Evolutionary conservation across 1,284 basidiomycete genomes (phyloP).

Genomic region (Schizophyllum amplum): DNA sequence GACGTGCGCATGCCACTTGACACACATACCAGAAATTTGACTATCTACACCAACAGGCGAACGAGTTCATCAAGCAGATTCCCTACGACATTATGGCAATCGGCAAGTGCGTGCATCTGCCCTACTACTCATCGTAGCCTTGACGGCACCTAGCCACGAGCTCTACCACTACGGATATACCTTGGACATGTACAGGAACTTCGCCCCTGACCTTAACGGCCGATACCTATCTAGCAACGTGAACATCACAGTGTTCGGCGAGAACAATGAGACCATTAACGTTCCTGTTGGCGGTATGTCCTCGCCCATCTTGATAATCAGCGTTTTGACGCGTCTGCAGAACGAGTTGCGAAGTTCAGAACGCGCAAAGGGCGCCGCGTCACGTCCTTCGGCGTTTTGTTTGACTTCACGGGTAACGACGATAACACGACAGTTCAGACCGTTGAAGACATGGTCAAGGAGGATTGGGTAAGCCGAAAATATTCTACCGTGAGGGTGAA

Average conservation of each 20-base stretch:
- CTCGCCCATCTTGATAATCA: background rate
- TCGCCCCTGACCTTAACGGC: conserved; percentile 63
- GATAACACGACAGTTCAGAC: conserved; percentile 68
- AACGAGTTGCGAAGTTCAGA: conserved; percentile 9
- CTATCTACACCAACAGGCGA: conserved; percentile 9
- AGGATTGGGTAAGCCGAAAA: conserved; percentile 45
- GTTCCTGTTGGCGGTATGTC: conserved; percentile 12
- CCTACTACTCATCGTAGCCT: background rate
- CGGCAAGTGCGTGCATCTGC: conserved; percentile 54
- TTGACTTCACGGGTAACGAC: conserved; percentile 59
- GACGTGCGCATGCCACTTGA: conserved; percentile 31
- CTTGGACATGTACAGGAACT: conserved; percentile 71
- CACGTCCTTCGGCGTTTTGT: conserved; percentile 79
- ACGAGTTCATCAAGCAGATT: conserved; percentile 46
- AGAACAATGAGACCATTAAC: conserved; percentile 30
- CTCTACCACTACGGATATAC: conserved; percentile 75
- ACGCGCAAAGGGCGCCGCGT: conserved; percentile 45
- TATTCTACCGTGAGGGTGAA: background rate
- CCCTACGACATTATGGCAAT: conserved; percentile 82
- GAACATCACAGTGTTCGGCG: conserved; percentile 66
- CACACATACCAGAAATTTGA: background rate
- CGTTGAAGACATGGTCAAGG: conserved; percentile 68
- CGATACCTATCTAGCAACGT: conserved; percentile 80
- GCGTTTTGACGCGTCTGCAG: conserved; percentile 6
- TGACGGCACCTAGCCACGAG: conserved; percentile 54